Percentiles rank a stretch among this genome's conserved stretches.
phyloP scores from a whole-genome alignment of 2,329 filamentous ascomycete genomes.

The Xylariaceae sp. region DNA sequence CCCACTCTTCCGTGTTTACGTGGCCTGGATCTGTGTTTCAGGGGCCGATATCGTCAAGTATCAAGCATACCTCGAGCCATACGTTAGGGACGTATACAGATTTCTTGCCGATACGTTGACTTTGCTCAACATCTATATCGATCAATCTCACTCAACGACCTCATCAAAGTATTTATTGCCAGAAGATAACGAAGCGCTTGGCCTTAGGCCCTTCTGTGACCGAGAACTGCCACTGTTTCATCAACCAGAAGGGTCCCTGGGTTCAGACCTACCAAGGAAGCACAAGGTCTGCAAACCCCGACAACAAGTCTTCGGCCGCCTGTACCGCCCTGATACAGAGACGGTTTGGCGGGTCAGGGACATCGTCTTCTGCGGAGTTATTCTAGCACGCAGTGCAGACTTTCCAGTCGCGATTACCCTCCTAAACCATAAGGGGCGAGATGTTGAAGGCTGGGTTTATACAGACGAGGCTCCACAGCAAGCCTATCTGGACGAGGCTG shows the following conservation, averaged over 20 bases:
- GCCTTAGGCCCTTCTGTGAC: conserved; percentile 34
- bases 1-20: conserved; percentile 55
- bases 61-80: conserved; percentile 47
- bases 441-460: conserved; percentile 33
- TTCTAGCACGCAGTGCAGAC: conserved; percentile 45
- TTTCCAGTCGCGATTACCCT: conserved; percentile 43
- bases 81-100: conserved; percentile 50
- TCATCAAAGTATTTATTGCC: conserved; percentile 52
- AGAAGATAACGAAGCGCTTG: conserved; percentile 47
- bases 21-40: conserved; percentile 55
- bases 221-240: conserved; percentile 34
- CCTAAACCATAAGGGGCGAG: conserved; percentile 19
- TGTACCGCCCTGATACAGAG: conserved; percentile 40
- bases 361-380: conserved; percentile 51
- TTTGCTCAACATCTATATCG: conserved; percentile 50
- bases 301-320: conserved; percentile 37
- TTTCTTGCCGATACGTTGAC: conserved; percentile 51
- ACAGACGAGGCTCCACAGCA: conserved; percentile 22
- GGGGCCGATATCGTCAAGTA: conserved; percentile 51
- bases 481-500: conserved; percentile 22
- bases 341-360: conserved; percentile 52
- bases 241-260: conserved; percentile 23
- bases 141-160: conserved; percentile 39
- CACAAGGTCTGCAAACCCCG: conserved; percentile 45
- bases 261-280: conserved; percentile 36